Evolutionary conservation across 2,329 filamentous ascomycete genomes (phyloP).

Genomic region (Ophiosphaerella narmari): DNA sequence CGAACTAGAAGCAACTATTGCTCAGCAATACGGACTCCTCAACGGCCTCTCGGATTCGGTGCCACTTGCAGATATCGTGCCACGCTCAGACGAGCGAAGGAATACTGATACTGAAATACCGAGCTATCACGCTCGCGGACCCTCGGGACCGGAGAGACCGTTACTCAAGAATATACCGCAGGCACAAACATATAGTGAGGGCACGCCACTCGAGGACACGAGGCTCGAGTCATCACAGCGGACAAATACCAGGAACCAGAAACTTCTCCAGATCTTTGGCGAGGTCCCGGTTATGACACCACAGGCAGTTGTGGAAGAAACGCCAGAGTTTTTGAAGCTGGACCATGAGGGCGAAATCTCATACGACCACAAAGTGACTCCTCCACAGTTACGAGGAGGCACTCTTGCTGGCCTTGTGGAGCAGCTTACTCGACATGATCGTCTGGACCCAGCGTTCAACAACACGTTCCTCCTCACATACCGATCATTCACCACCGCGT

Average conservation of each 20-base stretch:
- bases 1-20: conserved; percentile 83
- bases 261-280: conserved; percentile 52
- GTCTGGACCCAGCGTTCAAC: conserved; percentile 93
- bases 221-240: conserved; percentile 43
- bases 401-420: conserved; percentile 89
- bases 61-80: conserved; percentile 47
- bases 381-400: conserved; percentile 81
- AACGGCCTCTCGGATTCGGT: conserved; percentile 86
- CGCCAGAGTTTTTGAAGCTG: conserved; percentile 80
- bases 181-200: conserved; percentile 70
- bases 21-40: conserved; percentile 84
- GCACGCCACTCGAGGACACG: conserved; percentile 41
- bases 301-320: conserved; percentile 67
- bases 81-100: conserved; percentile 44
- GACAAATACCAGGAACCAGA: conserved; percentile 55
- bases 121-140: conserved; percentile 33
- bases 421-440: conserved; percentile 93
- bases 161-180: conserved; percentile 59
- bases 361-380: conserved; percentile 81
- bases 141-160: conserved; percentile 46
- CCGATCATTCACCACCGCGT: conserved; percentile 87
- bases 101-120: conserved; percentile 48
- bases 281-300: conserved; percentile 55
- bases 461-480: conserved; percentile 98
- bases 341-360: conserved; percentile 89